phyloP scores from a whole-genome alignment of 2,329 filamentous ascomycete genomes.

The Phaeosphaeriaceae sp. region DNA sequence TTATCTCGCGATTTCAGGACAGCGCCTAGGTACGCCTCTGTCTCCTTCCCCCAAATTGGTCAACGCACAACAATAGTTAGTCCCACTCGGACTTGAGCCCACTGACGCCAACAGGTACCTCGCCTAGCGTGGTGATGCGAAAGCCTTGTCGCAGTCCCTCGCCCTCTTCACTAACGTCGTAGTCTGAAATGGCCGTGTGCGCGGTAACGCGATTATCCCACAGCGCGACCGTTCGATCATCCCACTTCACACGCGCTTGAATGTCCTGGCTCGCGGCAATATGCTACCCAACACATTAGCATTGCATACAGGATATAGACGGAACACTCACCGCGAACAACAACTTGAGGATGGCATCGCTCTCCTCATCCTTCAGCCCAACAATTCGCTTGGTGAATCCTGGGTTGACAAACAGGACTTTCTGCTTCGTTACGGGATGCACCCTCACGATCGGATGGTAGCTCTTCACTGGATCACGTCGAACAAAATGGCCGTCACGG shows the following conservation, averaged over 20 bases:
- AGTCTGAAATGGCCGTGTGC: conserved; percentile 80
- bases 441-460: conserved; percentile 68
- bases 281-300: conserved; percentile 58
- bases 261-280: conserved; percentile 73
- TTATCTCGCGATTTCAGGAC: too few species aligned
- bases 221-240: conserved; percentile 75
- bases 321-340: conserved; percentile 58
- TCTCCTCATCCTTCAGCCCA: conserved; percentile 81
- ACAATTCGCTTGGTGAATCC: conserved; percentile 83
- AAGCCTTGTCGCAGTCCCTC: conserved; percentile 33
- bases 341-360: conserved; percentile 75
- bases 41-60: too few species aligned
- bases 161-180: conserved; percentile 25
- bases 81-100: conserved; percentile 28
- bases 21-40: too few species aligned
- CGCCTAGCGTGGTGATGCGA: conserved; percentile 32
- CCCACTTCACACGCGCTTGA: conserved; percentile 77
- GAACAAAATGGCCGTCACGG: conserved; percentile 21
- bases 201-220: conserved; percentile 83
- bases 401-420: conserved; percentile 79
- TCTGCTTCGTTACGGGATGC: conserved; percentile 79
- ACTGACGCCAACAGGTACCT: conserved; percentile 25
- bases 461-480: conserved; percentile 45
- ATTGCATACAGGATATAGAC: conserved; percentile 13
- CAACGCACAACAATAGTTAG: conserved; percentile 1